A percentile compares a stretch with the other conserved stretches of the same genome.
Evolutionary conservation across 1,284 basidiomycete genomes (phyloP).

Genomic region (Moesziomyces sp.): DNA sequence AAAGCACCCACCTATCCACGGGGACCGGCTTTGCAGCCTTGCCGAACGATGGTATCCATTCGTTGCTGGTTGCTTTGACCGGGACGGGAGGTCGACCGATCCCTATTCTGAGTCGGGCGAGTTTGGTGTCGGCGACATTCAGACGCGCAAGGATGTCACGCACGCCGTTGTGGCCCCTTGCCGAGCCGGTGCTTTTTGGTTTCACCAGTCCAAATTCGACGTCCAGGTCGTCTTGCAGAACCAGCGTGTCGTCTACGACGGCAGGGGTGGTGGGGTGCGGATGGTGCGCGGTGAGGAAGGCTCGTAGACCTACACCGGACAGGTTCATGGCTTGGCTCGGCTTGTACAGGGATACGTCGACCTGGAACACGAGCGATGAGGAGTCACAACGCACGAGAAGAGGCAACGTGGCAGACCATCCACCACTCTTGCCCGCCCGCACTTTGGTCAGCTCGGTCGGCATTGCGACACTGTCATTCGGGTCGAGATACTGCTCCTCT

Average conservation of each 20-base stretch:
- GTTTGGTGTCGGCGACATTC: neutral
- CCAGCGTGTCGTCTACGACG: slow-evolving; percentile 9
- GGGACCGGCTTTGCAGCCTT: slow-evolving; percentile 5
- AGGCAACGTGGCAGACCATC: slow-evolving; percentile 6
- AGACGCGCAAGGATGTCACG: slow-evolving; percentile 22
- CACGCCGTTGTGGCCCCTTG: slow-evolving; percentile 38
- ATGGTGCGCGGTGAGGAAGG: slow-evolving; percentile 12
- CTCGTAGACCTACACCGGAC: slow-evolving; percentile 18
- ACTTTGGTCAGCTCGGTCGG: slow-evolving; percentile 1
- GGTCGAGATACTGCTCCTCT: neutral
- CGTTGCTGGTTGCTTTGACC: neutral
- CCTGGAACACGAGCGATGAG: slow-evolving; percentile 4
- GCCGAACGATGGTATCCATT: slow-evolving; percentile 4
- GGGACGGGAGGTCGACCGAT: slow-evolving; percentile 18
- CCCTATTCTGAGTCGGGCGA: slow-evolving; percentile 20
- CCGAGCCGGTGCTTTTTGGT: slow-evolving; percentile 13
- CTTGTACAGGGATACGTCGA: slow-evolving; percentile 30
- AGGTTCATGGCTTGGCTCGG: slow-evolving; percentile 37
- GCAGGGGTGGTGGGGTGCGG: neutral
- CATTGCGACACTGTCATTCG: too few relatives aligned
- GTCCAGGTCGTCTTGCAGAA: slow-evolving; percentile 44
- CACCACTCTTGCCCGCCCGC: slow-evolving; percentile 4
- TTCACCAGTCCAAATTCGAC: slow-evolving; percentile 19
- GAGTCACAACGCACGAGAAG: slow-evolving; percentile 9
- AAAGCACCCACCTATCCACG: slow-evolving; percentile 33